Evolutionary conservation across 192 early-diverging fungal genomes (phyloP).

Genomic region (Dissophora globulifera): DNA sequence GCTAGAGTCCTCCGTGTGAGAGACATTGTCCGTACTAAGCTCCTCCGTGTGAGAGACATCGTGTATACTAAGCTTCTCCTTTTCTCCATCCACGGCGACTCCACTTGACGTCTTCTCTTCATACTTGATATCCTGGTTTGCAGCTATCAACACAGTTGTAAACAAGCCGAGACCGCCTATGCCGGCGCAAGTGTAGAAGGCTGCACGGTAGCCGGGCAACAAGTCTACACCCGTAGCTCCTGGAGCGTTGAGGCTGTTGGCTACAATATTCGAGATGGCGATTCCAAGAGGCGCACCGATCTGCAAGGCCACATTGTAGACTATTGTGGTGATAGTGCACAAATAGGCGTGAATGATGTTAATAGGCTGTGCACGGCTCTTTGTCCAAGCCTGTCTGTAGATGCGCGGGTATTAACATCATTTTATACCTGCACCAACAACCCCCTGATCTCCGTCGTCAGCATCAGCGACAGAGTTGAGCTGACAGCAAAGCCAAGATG

Average conservation of each 20-base stretch:
- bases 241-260: constrained; percentile 26
- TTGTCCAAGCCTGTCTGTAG: too few species aligned
- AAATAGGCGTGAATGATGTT: not conserved
- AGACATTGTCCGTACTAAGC: too few species aligned
- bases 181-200: constrained; percentile 33
- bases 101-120: too few species aligned
- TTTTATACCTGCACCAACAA: constrained; percentile 40
- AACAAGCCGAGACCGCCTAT: constrained; percentile 31
- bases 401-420: not conserved
- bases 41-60: too few species aligned
- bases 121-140: constrained; percentile 29
- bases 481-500: constrained; percentile 29
- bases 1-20: too few species aligned
- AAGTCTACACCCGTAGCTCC: constrained; percentile 16
- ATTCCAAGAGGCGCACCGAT: constrained; percentile 50
- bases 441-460: constrained; percentile 32
- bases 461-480: constrained; percentile 43
- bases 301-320: constrained; percentile 43
- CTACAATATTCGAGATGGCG: constrained; percentile 46
- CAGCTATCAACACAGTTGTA: constrained; percentile 11
- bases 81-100: too few species aligned
- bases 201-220: constrained; percentile 35
- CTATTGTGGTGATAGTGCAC: not conserved
- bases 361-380: not conserved
- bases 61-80: too few species aligned